A percentile compares a stretch with the other conserved stretches of the same genome.
Evolutionary conservation across 2,329 filamentous ascomycete genomes (phyloP).

Genomic region (Apiospora sp.): DNA sequence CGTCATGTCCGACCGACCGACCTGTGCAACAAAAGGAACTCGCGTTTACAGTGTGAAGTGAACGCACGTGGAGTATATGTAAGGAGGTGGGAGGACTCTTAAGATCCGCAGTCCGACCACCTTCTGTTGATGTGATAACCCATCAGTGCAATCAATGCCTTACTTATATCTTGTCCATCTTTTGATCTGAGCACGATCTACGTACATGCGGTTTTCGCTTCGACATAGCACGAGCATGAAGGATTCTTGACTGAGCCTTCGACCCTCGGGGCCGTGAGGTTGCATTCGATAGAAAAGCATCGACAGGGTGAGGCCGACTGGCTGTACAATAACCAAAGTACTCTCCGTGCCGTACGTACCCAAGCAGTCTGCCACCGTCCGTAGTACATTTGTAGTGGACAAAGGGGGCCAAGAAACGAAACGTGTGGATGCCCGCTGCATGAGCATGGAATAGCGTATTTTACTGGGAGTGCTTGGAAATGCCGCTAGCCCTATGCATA

Average conservation of each 20-base stretch:
- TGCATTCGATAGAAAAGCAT: conserved; percentile 6
- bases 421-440: conserved; percentile 15
- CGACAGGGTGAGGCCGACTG: not conserved
- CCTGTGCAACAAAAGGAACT: not conserved
- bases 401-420: conserved; percentile 18
- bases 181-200: conserved; percentile 9
- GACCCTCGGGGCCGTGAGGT: not conserved
- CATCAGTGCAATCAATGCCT: conserved; percentile 16
- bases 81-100: not conserved
- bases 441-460: conserved; percentile 15
- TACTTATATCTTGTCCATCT: conserved; percentile 6
- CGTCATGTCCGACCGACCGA: not conserved
- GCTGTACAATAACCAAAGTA: not conserved
- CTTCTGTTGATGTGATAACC: not conserved
- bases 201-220: not conserved
- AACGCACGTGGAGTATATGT: not conserved
- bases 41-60: conserved; percentile 9
- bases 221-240: conserved; percentile 6
- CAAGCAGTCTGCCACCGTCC: not conserved
- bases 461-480: not conserved
- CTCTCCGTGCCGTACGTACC: not conserved
- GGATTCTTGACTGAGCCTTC: not conserved
- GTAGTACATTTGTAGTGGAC: not conserved
- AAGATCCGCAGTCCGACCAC: conserved; percentile 16
- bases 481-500: conserved; percentile 18